These are phyloP conservation scores for Lagenaria siceraria DNA, from an alignment of 306 rosid genomes.

Conservation along the genomic window DNA sequence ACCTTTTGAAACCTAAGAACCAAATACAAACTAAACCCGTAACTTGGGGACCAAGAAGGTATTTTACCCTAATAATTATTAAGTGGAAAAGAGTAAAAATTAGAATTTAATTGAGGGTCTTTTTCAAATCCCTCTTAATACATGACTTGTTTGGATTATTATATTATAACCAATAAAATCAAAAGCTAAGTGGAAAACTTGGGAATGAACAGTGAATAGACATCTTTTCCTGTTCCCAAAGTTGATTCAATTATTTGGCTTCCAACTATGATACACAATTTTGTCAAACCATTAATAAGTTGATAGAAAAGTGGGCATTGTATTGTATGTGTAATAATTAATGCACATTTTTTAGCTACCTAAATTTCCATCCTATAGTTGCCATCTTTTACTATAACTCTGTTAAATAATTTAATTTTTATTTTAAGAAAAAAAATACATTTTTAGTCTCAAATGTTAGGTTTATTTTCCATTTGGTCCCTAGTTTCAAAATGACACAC, in stretches of 20 bases:
- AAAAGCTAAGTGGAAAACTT: background rate
- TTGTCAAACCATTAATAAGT: background rate
- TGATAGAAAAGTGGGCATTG: background rate
- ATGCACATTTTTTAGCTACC: background rate
- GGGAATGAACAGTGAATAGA: background rate
- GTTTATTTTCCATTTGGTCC: too few relatives aligned
- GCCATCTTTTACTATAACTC: background rate
- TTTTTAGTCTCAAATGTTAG: too few relatives aligned
- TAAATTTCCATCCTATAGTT: background rate
- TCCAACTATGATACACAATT: background rate
- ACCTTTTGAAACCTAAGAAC: too few relatives aligned
- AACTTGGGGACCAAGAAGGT: too few relatives aligned
- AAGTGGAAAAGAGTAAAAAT: background rate
- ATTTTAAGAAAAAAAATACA: too few relatives aligned
- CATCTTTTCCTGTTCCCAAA: slow-evolving; percentile 5
- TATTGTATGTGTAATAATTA: background rate
- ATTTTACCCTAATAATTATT: too few relatives aligned
- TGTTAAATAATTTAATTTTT: background rate
- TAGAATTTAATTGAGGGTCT: background rate
- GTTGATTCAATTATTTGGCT: slow-evolving; percentile 2
- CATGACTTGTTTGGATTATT: background rate
- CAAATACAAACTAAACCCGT: too few relatives aligned
- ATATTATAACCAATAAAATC: background rate
- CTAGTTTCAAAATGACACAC: too few relatives aligned
- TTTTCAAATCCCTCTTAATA: background rate